Evolutionary conservation across 176 grass and related monocot species (phyloP), one percentile per base, ranked within the genome.

Genomic region (Chloris gayana): DNA sequence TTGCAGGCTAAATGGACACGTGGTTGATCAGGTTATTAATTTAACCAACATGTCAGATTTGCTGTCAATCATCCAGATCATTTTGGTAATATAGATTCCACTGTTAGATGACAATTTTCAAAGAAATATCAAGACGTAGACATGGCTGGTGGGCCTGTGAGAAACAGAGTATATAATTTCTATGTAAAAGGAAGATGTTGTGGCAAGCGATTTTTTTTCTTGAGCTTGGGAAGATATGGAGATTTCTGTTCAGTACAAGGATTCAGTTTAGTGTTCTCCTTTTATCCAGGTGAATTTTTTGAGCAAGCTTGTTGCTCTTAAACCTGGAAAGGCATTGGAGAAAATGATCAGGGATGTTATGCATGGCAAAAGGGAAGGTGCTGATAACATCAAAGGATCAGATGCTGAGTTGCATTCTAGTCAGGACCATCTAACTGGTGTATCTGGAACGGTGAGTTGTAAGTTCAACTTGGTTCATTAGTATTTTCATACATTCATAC

Each of bases 221-320:
- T 19, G 9, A 63, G 51, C 54, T 57, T 57, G 13, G 44, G 17
- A 63, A 22, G 24, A 46, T n/a, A 30, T 46, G 32, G 2, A 1
- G 22, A 59, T 9, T 50, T 47, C 33, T 25, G 68, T 69, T 60
- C 21, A n/a, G 62, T 50, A 26, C 17, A 63, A 38, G 5, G 31
- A 39, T 71, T 51, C 62, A 10, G 11, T 29, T 53, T 39, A 67
- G 69, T 31, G 13, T 54, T 38, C 51, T n/a, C 47, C 78, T 60
- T 79, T 57, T 59, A 13, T 58, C 22, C 79, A 98, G 92, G 95
- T 94, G 64, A 98, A 98, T 57, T 95, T 98, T 81, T 92, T 98
- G 84, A 85, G 81, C 73, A 98, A 98, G 76, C 78, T 98, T 47
- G 90, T 98, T 70, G 70, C 88, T 72, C 70, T 98, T 24, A 92